Evolutionary conservation across 352 stramenopile genomes (phyloP).

Genomic region (Pythium insidiosum): DNA sequence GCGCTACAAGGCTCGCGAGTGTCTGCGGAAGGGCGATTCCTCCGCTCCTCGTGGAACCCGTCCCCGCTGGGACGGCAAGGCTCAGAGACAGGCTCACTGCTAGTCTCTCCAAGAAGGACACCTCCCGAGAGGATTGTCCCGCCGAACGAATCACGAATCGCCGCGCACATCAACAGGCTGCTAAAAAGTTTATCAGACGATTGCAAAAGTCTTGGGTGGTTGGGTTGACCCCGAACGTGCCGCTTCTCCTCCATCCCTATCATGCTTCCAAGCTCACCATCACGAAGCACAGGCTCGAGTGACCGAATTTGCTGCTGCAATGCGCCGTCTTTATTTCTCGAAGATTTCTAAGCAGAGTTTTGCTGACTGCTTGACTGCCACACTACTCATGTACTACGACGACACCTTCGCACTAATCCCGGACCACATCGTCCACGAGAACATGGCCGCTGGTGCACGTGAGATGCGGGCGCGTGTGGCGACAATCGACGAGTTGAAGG

Average conservation of each 20-base stretch:
- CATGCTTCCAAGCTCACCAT: slow-evolving; percentile 1
- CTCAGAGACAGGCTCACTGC: too few relatives aligned
- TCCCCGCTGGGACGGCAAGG: too few relatives aligned
- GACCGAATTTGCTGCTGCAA: background rate
- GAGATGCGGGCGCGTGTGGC: too few relatives aligned
- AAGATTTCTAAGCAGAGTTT: background rate
- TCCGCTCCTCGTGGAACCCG: too few relatives aligned
- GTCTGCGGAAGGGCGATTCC: too few relatives aligned
- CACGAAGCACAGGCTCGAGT: background rate
- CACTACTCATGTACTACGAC: slow-evolving; percentile 4
- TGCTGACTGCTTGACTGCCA: slow-evolving; percentile 1
- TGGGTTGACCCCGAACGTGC: slow-evolving; percentile 2
- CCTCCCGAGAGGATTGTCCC: too few relatives aligned
- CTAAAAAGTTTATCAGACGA: slow-evolving; percentile 10
- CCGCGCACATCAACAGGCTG: slow-evolving; percentile 3
- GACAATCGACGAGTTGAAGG: too few relatives aligned
- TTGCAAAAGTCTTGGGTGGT: slow-evolving; percentile 12
- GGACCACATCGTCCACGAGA: too few relatives aligned
- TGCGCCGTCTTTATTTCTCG: slow-evolving; percentile 1
- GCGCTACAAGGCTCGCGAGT: too few relatives aligned
- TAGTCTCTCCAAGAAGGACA: too few relatives aligned
- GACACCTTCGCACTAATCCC: too few relatives aligned
- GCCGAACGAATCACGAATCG: background rate
- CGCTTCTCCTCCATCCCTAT: slow-evolving; percentile 2
- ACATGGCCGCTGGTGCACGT: too few relatives aligned